These are phyloP conservation scores for Hansenula lynferdii DNA, from an alignment of 1,139 yeast species.

Conservation along the genomic window DNA sequence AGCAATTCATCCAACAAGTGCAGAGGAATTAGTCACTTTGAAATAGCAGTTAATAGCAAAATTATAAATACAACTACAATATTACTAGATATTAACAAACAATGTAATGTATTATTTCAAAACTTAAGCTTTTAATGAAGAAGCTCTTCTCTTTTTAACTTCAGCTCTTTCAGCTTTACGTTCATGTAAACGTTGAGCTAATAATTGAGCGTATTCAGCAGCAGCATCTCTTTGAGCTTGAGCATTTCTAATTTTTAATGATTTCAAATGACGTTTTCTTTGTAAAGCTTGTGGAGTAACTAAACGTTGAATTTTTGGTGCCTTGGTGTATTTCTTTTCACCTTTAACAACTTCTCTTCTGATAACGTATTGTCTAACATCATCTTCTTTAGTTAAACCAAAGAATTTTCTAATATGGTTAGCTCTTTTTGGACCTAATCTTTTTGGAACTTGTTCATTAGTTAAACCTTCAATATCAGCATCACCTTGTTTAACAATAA, in stretches of 20 bases:
- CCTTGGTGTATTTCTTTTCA: conserved; percentile 98
- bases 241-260: conserved; percentile 94
- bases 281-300: conserved; percentile 99
- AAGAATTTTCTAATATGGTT: conserved; percentile 99
- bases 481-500: conserved; percentile 96
- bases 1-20: conserved; percentile 97
- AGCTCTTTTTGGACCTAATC: conserved; percentile 99
- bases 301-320: conserved; percentile 99
- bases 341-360: conserved; percentile 99
- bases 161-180: conserved; percentile 98
- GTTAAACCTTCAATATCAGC: conserved; percentile 92
- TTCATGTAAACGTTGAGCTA: conserved; percentile 98
- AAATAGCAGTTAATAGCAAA: conserved; percentile 28
- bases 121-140: conserved; percentile 82
- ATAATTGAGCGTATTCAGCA: conserved; percentile 98
- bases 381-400: conserved; percentile 97
- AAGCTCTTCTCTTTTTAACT: conserved; percentile 99
- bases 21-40: conserved; percentile 95
- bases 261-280: conserved; percentile 97
- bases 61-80: neutral
- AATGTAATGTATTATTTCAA: no score
- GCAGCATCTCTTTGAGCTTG: conserved; percentile 99
- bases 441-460: conserved; percentile 89
- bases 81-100: neutral
- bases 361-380: conserved; percentile 90